A percentile compares a stretch with the other conserved stretches of the same genome.
phyloP scores from a whole-genome alignment of 805 yeast genomes.

The Saccharomycopsis oosterbeekiorum region DNA sequence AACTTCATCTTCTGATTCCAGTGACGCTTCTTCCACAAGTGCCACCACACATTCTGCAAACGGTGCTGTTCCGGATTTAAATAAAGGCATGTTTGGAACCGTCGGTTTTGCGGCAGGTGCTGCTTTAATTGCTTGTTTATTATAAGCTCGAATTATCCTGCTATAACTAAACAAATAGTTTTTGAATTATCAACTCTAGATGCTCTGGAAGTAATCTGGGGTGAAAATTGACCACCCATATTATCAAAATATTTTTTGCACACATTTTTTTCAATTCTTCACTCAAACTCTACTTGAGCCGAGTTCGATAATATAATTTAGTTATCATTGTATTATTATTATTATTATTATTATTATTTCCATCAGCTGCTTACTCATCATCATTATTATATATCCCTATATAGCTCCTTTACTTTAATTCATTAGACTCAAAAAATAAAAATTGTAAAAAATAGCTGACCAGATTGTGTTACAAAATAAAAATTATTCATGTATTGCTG shows the following conservation, averaged over 20 bases:
- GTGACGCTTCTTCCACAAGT: background rate
- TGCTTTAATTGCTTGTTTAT: constrained; percentile 16
- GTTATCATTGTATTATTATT: background rate
- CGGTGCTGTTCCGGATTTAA: constrained; percentile 4
- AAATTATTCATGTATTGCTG: no score
- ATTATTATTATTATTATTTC: background rate
- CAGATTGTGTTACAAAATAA: no score
- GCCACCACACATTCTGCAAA: constrained; percentile 3
- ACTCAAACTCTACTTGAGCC: background rate
- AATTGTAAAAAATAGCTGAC: background rate
- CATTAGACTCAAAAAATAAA: background rate
- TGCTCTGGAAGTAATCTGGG: background rate
- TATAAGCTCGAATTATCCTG: no score
- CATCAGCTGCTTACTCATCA: background rate
- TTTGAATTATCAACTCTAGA: no score
- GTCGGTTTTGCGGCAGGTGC: constrained; percentile 17
- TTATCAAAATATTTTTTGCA: background rate
- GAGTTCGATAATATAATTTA: background rate
- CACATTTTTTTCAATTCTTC: background rate
- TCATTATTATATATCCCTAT: background rate
- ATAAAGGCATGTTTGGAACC: constrained; percentile 4
- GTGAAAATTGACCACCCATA: background rate
- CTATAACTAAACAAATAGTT: no score
- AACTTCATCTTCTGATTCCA: background rate
- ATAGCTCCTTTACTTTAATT: background rate